These are phyloP conservation scores for Yarrowia sp. DNA, from an alignment of 805 yeast genomes.

Conservation along the genomic window DNA sequence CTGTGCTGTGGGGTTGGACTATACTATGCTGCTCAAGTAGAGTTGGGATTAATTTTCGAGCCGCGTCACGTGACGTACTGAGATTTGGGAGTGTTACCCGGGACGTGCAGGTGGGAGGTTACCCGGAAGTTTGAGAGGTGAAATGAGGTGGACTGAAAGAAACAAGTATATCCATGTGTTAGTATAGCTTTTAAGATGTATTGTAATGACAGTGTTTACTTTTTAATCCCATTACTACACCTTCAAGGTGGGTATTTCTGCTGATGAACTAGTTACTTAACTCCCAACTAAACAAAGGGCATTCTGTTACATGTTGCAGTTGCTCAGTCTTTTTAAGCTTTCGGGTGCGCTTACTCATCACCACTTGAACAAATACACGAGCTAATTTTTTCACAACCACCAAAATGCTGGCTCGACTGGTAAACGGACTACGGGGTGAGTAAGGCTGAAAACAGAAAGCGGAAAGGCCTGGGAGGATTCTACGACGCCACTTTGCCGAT, in stretches of 20 bases:
- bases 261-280: background rate
- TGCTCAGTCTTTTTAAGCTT: background rate
- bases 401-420: slow-evolving; percentile 27
- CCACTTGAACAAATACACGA: background rate
- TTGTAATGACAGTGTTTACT: too few relatives aligned
- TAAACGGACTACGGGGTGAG: slow-evolving; percentile 26
- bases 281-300: background rate
- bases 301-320: background rate
- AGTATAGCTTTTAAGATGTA: too few relatives aligned
- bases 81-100: background rate
- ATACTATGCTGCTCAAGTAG: too few relatives aligned
- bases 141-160: too few relatives aligned
- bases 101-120: background rate
- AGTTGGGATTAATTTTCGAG: background rate
- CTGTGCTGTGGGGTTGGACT: background rate
- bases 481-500: background rate
- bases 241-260: too few relatives aligned
- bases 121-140: background rate
- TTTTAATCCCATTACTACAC: too few relatives aligned
- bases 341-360: background rate
- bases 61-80: background rate
- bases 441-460: background rate
- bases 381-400: slow-evolving; percentile 22
- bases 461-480: background rate
- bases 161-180: too few relatives aligned